A percentile compares a stretch with the other conserved stretches of the same genome.
phyloP scores from a whole-genome alignment of 495 filamentous ascomycete species.

The Penicillium ucsense region DNA sequence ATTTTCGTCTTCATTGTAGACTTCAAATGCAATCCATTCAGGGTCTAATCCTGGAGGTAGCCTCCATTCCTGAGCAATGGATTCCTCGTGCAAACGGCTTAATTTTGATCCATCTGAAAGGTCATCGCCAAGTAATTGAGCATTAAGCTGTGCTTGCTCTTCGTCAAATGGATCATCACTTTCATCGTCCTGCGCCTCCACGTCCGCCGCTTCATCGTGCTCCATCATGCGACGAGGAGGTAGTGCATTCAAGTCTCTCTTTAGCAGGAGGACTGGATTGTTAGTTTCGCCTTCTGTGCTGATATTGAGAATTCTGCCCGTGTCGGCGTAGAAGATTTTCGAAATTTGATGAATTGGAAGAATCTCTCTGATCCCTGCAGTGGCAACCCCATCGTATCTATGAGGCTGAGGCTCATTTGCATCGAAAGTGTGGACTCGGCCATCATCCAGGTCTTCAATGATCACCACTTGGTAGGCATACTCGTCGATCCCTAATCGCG shows the following conservation, averaged over 20 bases:
- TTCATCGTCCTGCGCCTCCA: conserved; percentile 16
- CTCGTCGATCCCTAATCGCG: conserved; percentile 48
- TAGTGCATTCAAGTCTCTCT: conserved; percentile 67
- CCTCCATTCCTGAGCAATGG: conserved; percentile 44
- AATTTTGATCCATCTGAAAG: conserved; percentile 10
- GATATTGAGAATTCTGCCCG: conserved; percentile 89
- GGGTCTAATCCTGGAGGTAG: conserved; percentile 76
- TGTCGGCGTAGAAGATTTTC: conserved; percentile 97
- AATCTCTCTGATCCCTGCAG: conserved; percentile 72
- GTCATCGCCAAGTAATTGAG: conserved; percentile 51
- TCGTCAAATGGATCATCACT: conserved; percentile 14
- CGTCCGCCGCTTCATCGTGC: conserved; percentile 29
- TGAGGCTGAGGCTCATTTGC: conserved; percentile 50
- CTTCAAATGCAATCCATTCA: conserved; percentile 93
- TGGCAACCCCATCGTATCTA: conserved; percentile 57
- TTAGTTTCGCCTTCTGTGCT: conserved; percentile 67
- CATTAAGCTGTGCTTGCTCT: conserved; percentile 56
- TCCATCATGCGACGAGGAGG: conserved; percentile 61
- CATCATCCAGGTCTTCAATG: conserved; percentile 90
- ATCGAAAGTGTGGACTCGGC: conserved; percentile 74
- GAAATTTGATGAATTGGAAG: conserved; percentile 86
- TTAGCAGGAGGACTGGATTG: conserved; percentile 79
- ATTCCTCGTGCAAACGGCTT: conserved; percentile 21
- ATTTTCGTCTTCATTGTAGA: conserved; percentile 57
- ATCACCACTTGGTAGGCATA: conserved; percentile 86